A percentile compares a stretch with the other conserved stretches of the same genome.
These are phyloP conservation scores for Geotrichum europaeum DNA, from an alignment of 1,139 yeast genomes.

Conservation along the genomic window DNA sequence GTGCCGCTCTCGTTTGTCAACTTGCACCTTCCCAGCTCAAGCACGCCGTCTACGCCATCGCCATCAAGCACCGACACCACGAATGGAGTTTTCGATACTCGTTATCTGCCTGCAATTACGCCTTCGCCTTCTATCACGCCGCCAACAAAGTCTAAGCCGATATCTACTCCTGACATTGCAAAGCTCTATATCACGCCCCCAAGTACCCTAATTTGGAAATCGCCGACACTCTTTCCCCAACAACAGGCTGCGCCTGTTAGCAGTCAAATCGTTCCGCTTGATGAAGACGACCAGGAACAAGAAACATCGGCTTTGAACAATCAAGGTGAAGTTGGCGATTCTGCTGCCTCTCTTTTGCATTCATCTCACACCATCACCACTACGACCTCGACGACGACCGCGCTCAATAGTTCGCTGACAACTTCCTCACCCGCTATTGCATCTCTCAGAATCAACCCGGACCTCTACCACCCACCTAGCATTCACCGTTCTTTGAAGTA, in stretches of 20 bases:
- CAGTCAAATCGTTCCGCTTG: background rate
- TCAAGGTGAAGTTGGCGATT: background rate
- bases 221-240: background rate
- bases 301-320: too few species aligned
- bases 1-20: background rate
- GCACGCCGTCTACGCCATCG: background rate
- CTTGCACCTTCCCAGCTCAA: background rate
- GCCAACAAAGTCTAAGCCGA: background rate
- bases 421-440: background rate
- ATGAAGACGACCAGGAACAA: background rate
- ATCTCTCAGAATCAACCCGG: constrained; percentile 5
- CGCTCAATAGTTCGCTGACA: background rate
- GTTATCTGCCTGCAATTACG: background rate
- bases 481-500: constrained; percentile 5
- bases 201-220: background rate
- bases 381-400: background rate
- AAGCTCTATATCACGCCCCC: background rate
- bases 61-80: background rate
- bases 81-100: background rate
- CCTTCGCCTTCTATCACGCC: background rate
- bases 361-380: background rate
- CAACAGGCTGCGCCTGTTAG: background rate
- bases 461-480: constrained; percentile 3
- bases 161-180: background rate
- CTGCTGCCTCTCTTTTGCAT: background rate